These are phyloP conservation scores for Neonectria hederae DNA, from an alignment of 2,329 filamentous ascomycete species.

Conservation along the genomic window DNA sequence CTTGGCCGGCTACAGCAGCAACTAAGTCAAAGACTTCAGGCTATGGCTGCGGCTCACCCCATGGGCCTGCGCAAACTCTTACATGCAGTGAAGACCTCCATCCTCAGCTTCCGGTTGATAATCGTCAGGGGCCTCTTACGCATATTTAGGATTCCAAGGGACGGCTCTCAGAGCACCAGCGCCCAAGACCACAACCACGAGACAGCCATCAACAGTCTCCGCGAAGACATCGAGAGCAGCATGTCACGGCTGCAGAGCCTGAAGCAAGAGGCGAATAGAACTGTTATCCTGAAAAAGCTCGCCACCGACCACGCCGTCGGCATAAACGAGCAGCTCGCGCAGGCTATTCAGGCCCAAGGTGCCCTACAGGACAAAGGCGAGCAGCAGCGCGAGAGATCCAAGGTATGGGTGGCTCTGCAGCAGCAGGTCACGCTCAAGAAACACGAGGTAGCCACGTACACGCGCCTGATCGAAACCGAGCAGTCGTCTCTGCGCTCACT, in stretches of 20 bases:
- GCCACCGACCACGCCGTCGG: background rate
- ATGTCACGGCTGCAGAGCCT: background rate
- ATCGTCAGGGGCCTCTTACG: background rate
- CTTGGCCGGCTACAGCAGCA: conserved; percentile 4
- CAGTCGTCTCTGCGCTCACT: background rate
- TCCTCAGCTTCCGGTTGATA: conserved; percentile 10
- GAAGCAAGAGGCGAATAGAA: background rate
- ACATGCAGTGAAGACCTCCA: background rate
- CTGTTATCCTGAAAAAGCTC: background rate
- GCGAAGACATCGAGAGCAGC: conserved; percentile 8
- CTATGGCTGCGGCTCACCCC: background rate
- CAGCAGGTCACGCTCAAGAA: conserved; percentile 19
- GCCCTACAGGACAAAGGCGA: background rate
- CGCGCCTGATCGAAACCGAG: background rate
- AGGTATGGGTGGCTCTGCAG: conserved; percentile 7
- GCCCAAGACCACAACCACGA: background rate
- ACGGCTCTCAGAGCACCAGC: background rate
- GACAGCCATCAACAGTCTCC: conserved; percentile 9
- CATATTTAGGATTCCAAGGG: background rate
- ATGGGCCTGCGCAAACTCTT: conserved; percentile 7
- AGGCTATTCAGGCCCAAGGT: background rate
- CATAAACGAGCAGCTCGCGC: conserved; percentile 3
- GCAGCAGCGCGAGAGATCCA: background rate
- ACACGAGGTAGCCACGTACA: conserved; percentile 10
- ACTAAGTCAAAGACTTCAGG: conserved; percentile 1